Base-by-base conservation (phyloP, 148 eudicot genomes). In the Limonium bicolor region DNA sequence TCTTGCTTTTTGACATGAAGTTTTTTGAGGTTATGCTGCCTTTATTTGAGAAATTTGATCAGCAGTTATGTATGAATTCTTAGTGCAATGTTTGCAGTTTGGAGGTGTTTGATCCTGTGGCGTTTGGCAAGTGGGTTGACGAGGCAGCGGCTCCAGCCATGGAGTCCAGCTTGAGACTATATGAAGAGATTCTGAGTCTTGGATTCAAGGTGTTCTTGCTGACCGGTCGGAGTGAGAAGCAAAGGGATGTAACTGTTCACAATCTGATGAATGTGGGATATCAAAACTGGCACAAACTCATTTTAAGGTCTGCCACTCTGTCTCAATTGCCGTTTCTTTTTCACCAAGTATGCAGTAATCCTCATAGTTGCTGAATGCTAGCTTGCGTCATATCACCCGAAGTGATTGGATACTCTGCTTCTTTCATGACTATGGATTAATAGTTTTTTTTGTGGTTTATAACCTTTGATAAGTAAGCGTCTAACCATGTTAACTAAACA, bases 91-190 rank as follows among this genome's bases (percentile, higher is more conserved):
- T 48, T 42, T 78, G 68, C 55, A 88, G 96, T 40, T 67, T 75
- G 70, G 86, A 83, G 68, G 51, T 72, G 53, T 88, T 74, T 44
- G 66, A 88, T 52, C 39, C 50, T 27, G 51, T 37, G 50, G 74
- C 65, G 64, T 88, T 88, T 46, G 76, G 72, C 48, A 81, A 74
- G 41, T 88, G 96, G 96, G 94, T 80, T 24, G 83, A 66, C 17
- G 66, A 66, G 53, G 96, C 60, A 23, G 41, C 42, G 51, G 96
- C 86, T 37, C 79, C 66, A 21, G 72, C 79, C 4, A 62, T 88
- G 17, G 58, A 63, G 20, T 27, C 94, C 4, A 74, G 80, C 51
- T 66, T 79, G 72, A 71, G 64, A 70, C 86, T 88, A 19, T 88
- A 88, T 51, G 76, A 80, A 16, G 86, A 77, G 58, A 67, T 88